Evolutionary conservation across 768 basidiomycete genomes (phyloP).

Genomic region (Auriscalpium microsporum): DNA sequence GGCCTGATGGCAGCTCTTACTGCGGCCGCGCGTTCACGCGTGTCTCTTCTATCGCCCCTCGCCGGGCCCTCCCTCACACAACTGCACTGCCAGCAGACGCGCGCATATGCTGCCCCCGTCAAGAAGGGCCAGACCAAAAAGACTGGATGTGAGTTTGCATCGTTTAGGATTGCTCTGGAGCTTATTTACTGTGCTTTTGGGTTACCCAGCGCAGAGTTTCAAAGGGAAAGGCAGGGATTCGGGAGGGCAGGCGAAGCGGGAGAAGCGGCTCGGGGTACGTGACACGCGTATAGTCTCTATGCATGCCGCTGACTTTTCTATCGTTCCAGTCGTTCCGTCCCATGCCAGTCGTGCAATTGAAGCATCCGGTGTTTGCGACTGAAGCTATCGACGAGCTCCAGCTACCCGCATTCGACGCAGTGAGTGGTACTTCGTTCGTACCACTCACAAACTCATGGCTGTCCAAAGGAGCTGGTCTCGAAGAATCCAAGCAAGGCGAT

Average conservation of each 20-base stretch:
- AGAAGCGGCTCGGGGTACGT: conserved; percentile 10
- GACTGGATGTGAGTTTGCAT: background rate
- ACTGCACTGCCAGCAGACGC: background rate
- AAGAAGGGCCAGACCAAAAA: background rate
- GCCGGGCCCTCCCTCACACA: too few relatives aligned
- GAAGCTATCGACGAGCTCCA: conserved; percentile 27
- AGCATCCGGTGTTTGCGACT: conserved; percentile 33
- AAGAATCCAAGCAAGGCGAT: conserved; percentile 6
- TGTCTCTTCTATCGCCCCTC: too few relatives aligned
- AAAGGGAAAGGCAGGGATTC: conserved; percentile 7
- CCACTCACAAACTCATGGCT: background rate
- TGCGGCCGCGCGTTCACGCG: too few relatives aligned
- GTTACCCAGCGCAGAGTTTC: conserved; percentile 3
- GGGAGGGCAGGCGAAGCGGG: background rate
- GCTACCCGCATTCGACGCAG: conserved; percentile 37
- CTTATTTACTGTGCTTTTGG: background rate
- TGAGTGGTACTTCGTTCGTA: conserved; percentile 18
- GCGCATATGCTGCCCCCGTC: background rate
- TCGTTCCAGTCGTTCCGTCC: conserved; percentile 34
- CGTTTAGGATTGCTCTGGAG: background rate
- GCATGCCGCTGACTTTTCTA: background rate
- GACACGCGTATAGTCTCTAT: background rate
- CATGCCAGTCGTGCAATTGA: conserved; percentile 30
- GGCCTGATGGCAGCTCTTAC: too few relatives aligned
- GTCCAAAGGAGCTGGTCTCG: conserved; percentile 6